phyloP scores from a whole-genome alignment of 23 red algal species.

The Pyropia haitanensis region DNA sequence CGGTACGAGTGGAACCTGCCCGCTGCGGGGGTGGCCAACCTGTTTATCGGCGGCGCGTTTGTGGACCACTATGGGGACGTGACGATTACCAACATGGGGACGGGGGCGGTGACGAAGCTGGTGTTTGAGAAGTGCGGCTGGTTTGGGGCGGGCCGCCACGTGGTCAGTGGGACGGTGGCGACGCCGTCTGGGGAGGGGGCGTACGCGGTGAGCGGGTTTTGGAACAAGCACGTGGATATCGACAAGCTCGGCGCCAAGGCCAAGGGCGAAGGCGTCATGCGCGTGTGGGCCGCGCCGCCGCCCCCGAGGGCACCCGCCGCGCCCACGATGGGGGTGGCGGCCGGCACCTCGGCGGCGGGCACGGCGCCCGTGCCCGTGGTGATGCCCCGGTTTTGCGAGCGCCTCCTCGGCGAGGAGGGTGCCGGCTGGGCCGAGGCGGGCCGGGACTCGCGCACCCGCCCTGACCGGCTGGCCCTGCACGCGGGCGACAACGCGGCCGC shows the following conservation, averaged over 20 bases:
- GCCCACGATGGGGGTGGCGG: neutral
- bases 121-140: constrained; percentile 64
- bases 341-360: constrained; percentile 29
- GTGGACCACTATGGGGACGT: constrained; percentile 73
- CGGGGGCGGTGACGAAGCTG: constrained; percentile 28
- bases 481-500: constrained; percentile 46
- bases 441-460: constrained; percentile 70
- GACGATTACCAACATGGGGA: constrained; percentile 30
- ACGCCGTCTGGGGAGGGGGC: constrained; percentile 15
- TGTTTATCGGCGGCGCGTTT: constrained; percentile 75
- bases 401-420: constrained; percentile 25
- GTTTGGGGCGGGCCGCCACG: constrained; percentile 59
- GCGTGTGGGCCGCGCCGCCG: constrained; percentile 38
- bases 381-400: constrained; percentile 27
- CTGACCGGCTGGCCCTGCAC: constrained; percentile 63
- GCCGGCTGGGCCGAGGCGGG: constrained; percentile 27
- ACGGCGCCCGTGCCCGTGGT: constrained; percentile 34
- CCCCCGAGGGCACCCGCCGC: too few relatives aligned
- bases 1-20: constrained; percentile 80
- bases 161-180: constrained; percentile 34
- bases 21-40: constrained; percentile 40
- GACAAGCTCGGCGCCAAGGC: constrained; percentile 35
- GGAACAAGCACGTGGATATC: constrained; percentile 64
- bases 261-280: constrained; percentile 51
- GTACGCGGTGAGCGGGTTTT: constrained; percentile 45